Conservation (phyloP, 1,284 basidiomycete species). For the Hemileia vastatrix region DNA sequence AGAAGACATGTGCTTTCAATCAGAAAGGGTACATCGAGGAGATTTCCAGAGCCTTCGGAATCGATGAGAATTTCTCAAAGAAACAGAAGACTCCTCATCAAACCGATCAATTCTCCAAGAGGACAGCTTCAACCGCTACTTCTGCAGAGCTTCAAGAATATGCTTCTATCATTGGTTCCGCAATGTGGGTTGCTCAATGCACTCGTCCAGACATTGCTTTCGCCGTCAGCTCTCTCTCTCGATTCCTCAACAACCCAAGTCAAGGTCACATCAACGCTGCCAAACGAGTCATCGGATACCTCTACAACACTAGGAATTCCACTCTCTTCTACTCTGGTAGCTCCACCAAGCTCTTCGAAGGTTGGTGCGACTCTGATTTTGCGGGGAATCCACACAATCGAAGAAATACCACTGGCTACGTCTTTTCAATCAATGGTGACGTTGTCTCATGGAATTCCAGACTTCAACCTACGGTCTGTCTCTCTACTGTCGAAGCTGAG, state of each 20-base stretch:
- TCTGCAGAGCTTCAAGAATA: no score
- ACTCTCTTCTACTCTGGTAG: background rate
- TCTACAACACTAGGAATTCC: background rate
- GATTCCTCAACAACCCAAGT: background rate
- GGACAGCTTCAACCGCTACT: no score
- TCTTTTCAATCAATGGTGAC: background rate
- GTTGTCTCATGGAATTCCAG: background rate
- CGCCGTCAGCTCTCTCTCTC: background rate
- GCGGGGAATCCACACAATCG: background rate
- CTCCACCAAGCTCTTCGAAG: background rate
- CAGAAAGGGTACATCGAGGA: no score
- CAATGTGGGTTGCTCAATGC: background rate
- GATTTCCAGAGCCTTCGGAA: no score
- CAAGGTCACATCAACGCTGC: background rate
- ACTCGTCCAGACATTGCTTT: background rate
- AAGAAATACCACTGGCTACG: background rate
- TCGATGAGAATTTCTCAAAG: no score
- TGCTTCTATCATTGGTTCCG: background rate
- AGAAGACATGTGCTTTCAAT: no score
- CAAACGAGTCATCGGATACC: background rate
- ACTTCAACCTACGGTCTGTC: background rate
- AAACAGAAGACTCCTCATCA: no score
- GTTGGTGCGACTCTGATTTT: background rate
- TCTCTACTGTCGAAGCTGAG: no score
- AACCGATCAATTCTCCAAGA: no score